Evolutionary conservation across 1,284 basidiomycete species (phyloP).

Genomic region (Anthracocystis walkeri): DNA sequence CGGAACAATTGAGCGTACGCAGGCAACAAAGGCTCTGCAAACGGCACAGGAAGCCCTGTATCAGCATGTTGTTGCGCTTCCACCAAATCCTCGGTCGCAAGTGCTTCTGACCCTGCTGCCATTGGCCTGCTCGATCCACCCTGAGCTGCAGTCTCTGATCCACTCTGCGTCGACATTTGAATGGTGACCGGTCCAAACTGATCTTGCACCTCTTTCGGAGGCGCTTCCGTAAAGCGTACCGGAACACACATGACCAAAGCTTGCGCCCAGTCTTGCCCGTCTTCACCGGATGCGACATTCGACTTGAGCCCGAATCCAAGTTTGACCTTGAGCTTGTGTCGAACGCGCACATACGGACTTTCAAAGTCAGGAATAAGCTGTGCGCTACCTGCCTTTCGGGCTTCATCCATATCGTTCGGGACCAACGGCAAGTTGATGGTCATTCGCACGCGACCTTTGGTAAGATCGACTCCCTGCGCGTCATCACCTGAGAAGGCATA

Average conservation of each 20-base stretch:
- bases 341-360: constrained; percentile 63
- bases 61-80: not conserved
- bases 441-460: constrained; percentile 63
- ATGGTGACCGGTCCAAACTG: constrained; percentile 55
- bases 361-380: constrained; percentile 68
- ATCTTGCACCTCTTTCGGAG: constrained; percentile 64
- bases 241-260: constrained; percentile 68
- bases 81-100: not conserved
- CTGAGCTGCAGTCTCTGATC: not conserved
- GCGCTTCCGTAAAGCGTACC: constrained; percentile 67
- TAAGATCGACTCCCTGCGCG: constrained; percentile 62
- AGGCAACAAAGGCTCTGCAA: constrained; percentile 58
- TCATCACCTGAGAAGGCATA: constrained; percentile 66
- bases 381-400: constrained; percentile 45
- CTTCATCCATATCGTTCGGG: constrained; percentile 33
- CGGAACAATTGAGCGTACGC: constrained; percentile 68
- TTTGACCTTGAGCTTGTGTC: constrained; percentile 69
- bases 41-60: constrained; percentile 14
- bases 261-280: constrained; percentile 61
- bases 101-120: not conserved
- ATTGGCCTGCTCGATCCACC: not conserved
- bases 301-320: constrained; percentile 63
- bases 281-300: constrained; percentile 23
- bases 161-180: not conserved
- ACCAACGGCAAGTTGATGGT: constrained; percentile 67